Evolutionary conservation across 2,329 filamentous ascomycete species (phyloP), one percentile per base, ranked within the genome.

Genomic region (Colletotrichum endophyticum): DNA sequence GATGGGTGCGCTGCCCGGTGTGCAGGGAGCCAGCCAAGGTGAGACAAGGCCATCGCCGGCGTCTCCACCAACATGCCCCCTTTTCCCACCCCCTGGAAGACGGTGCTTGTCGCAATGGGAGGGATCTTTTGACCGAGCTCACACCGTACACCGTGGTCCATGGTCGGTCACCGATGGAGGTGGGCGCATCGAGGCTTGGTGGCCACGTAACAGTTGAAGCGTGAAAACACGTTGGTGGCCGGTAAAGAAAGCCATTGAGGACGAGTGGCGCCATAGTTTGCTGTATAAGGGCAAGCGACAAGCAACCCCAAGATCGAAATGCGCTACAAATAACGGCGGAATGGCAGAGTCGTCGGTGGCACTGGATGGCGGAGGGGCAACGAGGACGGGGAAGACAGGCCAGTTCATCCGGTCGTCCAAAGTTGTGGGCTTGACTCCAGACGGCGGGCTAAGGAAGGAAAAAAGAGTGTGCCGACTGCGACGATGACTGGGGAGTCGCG

Each of bases 1-100:
- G 11, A 57, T 28, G 70, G 70, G 44, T n/a, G 44, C 25, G 39
- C 28, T 13, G 39, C 57, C 49, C 74, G 71, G 70, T 76, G 70
- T 74, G 70, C 61, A 76, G 44, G 57, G 34, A 49, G 44, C 32
- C 6, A 34, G 25, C 30, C 70, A 70, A 76, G 70, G 74, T 76
- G 74, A 76, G 74, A 76, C 74, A 70, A 28, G 70, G n/a, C 34
- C 63, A 76, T 73, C 70, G 44, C 39, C 57, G 27, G 44, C 69
- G 22, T 72, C 61, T 72, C 62, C 61, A 71, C 67, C 56, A 76
- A 39, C 62, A 27, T 76, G 39, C 8, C 57, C 70, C 64, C 34
- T 66, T 68, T 66, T 30, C 49, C 32, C 22, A 34, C 30, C 44
- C 74, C 68, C 57, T 22, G 28, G 44, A 25, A 12, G 30, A 39